A percentile compares a stretch with the other conserved stretches of the same genome.
Conservation (phyloP, 345 rosid genomes). For the Sisymbrium altissimum region DNA sequence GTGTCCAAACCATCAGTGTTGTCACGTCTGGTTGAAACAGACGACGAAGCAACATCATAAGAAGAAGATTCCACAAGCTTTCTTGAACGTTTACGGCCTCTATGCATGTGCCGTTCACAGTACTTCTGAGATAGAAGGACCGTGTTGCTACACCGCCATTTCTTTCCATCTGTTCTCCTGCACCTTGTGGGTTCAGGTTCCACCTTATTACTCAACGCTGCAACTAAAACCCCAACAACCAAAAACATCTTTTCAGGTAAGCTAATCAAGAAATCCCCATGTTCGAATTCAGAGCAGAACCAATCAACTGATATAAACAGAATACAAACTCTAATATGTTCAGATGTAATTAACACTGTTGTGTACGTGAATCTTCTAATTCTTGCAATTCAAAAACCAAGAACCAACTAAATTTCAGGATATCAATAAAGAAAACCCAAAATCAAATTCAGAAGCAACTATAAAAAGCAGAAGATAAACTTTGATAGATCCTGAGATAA, state of each 20-base stretch:
- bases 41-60: conserved; percentile 27
- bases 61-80: conserved; percentile 68
- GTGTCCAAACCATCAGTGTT: conserved; percentile 21
- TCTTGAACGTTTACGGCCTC: conserved; percentile 84
- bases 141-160: conserved; percentile 60
- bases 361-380: not conserved
- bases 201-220: conserved; percentile 36
- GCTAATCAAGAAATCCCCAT: not conserved
- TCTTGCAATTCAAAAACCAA: not conserved
- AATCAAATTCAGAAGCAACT: not conserved
- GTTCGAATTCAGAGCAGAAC: not conserved
- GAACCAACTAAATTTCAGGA: not conserved
- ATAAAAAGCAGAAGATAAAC: not conserved
- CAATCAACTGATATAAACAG: not conserved
- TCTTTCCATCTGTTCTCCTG: conserved; percentile 83
- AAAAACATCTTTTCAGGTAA: not conserved
- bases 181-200: conserved; percentile 62
- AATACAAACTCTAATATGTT: not conserved
- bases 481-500: not conserved
- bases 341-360: not conserved
- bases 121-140: conserved; percentile 58
- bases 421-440: not conserved
- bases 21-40: conserved; percentile 13
- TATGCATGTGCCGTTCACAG: conserved; percentile 65
- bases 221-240: conserved; percentile 35